Evolutionary conservation across 495 filamentous ascomycete genomes (phyloP), one percentile per base, ranked within the genome.

Genomic region (Oleoguttula mirabilis): DNA sequence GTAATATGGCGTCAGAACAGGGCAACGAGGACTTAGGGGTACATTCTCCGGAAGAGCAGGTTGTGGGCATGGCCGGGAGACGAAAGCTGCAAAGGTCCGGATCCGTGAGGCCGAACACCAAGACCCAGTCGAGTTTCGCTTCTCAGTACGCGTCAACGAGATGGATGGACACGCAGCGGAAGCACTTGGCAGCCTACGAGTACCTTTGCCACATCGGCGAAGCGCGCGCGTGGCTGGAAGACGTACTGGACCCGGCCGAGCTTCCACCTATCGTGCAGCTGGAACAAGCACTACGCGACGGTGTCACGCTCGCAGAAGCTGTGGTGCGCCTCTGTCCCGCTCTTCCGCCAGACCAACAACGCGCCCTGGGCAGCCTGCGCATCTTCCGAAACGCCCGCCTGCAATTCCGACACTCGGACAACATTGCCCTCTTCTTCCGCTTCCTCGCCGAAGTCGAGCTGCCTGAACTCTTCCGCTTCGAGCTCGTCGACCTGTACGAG

Each of bases 161-260:
- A 54, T 96, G 90, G 92, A 96, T 99, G 88, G 92, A 99, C 59
- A 86, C 90, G 58, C 85, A 95, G 58, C 73, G 92, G 36, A 87
- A 96, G 57, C 96, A 94, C 56, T 66, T 96, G 24, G 86, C 94
- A 61, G 92, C 92, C 8, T 99, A 99, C 57, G 92, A 99, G 60
- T 99, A 99, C 56, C 76, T 99, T 30, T 99, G 92, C 55, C 92
- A 99, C 56, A 96, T 99, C 55, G 92, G 92, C 52, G 92, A 99
- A 69, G 92, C 92, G 34, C 96, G 96, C 59, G 87, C 96, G 60
- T 99, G 92, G 92, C 92, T 99, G 32, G 90, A 96, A 60, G 86
- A 88, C 53, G 75, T 95, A 21, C 88, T 95, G 34, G 75, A 92
- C 41, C 50, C 50, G 10, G 75, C 84, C 47, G 72, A 80, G 20